These are phyloP conservation scores for Aspergillus neoniger DNA, from an alignment of 2,329 filamentous ascomycete species.

Conservation along the genomic window DNA sequence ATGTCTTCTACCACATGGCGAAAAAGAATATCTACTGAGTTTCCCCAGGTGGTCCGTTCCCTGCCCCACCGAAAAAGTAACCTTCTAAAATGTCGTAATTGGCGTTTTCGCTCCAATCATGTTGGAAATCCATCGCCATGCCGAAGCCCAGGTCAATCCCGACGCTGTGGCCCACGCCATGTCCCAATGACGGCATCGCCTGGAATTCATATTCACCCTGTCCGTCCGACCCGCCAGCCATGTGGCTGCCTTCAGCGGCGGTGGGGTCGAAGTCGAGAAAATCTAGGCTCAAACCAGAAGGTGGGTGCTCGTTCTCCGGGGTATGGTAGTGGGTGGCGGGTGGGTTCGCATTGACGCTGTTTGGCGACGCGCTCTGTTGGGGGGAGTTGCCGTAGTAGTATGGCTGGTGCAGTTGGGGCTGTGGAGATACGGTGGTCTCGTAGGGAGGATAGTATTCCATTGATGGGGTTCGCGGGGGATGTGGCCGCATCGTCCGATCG, in stretches of 20 bases:
- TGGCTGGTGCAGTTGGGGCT: conserved; percentile 30
- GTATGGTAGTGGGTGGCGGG: conserved; percentile 27
- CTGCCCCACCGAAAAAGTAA: conserved; percentile 56
- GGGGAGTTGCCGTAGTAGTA: conserved; percentile 39
- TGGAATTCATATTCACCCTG: conserved; percentile 32
- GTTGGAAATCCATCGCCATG: conserved; percentile 49
- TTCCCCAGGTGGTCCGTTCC: conserved; percentile 28
- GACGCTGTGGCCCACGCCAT: conserved; percentile 39
- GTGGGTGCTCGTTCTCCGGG: conserved; percentile 25
- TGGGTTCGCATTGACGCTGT: conserved; percentile 26
- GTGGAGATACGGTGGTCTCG: conserved; percentile 37
- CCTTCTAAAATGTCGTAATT: conserved; percentile 56
- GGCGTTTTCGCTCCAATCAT: conserved; percentile 52
- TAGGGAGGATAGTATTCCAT: conserved; percentile 40
- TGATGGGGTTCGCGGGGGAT: conserved; percentile 31
- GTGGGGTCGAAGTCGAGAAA: conserved; percentile 56
- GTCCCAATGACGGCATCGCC: conserved; percentile 33
- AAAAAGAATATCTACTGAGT: conserved; percentile 9
- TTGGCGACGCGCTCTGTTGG: conserved; percentile 36
- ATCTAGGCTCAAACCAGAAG: conserved; percentile 51
- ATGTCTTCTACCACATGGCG: too few relatives aligned
- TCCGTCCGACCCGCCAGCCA: conserved; percentile 31
- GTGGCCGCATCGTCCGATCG: conserved; percentile 27
- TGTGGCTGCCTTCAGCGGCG: conserved; percentile 27
- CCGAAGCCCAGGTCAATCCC: conserved; percentile 49